Conservation (phyloP, 371 early-diverging fungal genomes). For the Circinella umbellata region DNA sequence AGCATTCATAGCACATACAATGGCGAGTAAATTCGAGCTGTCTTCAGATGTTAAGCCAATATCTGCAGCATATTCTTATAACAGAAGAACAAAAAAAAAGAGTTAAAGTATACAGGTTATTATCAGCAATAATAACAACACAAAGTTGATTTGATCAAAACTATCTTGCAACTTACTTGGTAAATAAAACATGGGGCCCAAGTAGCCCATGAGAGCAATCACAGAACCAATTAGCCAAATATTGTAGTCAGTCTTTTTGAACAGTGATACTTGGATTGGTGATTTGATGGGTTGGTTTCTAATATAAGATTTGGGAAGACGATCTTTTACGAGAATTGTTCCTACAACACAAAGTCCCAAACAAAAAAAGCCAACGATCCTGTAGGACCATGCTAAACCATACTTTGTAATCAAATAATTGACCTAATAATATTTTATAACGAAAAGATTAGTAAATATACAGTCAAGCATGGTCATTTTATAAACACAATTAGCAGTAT, state of each 20-base stretch:
- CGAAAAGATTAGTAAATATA: neutral
- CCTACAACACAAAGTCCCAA: conserved; percentile 38
- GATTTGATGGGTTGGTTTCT: conserved; percentile 27
- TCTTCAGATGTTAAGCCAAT: conserved; percentile 14
- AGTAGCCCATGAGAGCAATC: conserved; percentile 40
- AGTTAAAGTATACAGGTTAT: neutral
- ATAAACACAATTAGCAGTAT: neutral
- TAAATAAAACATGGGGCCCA: conserved; percentile 37
- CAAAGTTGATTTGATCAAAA: too few relatives aligned
- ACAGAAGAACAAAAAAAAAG: neutral
- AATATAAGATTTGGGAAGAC: conserved; percentile 26
- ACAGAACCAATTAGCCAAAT: conserved; percentile 39
- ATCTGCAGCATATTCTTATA: conserved; percentile 31
- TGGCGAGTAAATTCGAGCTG: conserved; percentile 35
- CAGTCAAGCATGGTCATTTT: conserved; percentile 20
- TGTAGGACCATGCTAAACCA: conserved; percentile 24
- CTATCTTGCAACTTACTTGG: conserved; percentile 26
- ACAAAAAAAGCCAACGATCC: conserved; percentile 41
- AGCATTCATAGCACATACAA: conserved; percentile 51
- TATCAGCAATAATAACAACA: too few relatives aligned
- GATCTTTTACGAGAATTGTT: conserved; percentile 36
- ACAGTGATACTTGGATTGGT: conserved; percentile 32
- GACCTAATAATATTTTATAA: neutral
- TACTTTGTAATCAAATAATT: neutral
- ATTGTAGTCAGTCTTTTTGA: conserved; percentile 31